Base-by-base conservation (phyloP, 148 eudicot genomes). In the Agrostemma githago region DNA sequence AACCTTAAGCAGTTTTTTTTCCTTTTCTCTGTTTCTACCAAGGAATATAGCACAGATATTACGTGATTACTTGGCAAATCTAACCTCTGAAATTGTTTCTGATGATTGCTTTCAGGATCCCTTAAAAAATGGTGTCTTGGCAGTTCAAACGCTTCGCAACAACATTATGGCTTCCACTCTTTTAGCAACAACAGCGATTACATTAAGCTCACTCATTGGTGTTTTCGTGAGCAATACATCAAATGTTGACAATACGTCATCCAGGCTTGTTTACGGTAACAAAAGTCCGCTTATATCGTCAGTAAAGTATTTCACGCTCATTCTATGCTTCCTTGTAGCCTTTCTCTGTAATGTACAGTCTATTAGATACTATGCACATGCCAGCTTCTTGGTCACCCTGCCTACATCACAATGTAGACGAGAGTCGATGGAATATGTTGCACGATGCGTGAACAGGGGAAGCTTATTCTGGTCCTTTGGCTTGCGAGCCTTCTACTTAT, bases 391-490 rank as follows among this genome's bases (percentile, higher is more conserved):
- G 65, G 82, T 76, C 12, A 92, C 95, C 61, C 77, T 89, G 71
- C 92, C 92, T 11, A 70, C 89, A 2, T 84, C 77, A 2, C 80
- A 72, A 68, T 84, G 80, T 48, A 74, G 71, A 42, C 80, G 62
- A 53, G 87, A 88, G 17, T 79, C 92, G 17, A 82, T 86, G 58
- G 86, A 89, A 75, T 92, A 92, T 74, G 95, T 86, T 16, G 90
- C 88, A 0, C 81, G 81, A 42, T 83, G 74, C 78, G 74, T 92
- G 83, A 88, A 92, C 65, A 77, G 89, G 20, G 97, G 90, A 59
- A 87, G 95, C 79, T 74, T 80, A 62, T 92, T 92, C 68, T 92
- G 97, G 97, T 88, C 97, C 5, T 79, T 92, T 60, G 95, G 97
- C 5, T 72, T 92, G 63, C 82, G 97, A 51, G 95, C 97, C 10